Base-by-base conservation (phyloP, 345 rosid species). In the Brassica juncea region DNA sequence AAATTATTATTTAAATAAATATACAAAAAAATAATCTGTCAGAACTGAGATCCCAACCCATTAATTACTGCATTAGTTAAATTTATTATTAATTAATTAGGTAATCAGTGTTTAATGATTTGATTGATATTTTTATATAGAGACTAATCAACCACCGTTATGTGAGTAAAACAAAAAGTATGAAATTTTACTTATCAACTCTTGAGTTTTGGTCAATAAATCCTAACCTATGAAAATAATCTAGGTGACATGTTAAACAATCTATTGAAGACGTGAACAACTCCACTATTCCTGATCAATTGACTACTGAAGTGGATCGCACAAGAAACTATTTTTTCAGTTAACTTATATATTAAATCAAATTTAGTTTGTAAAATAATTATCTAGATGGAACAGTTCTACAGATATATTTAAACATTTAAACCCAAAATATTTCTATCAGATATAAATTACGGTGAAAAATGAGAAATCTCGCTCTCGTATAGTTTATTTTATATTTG, bases 81-180 rank as follows among this genome's bases (percentile, higher is more conserved):
- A 35, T 74, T 80, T 66, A 66, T 37, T 55, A 61, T 25, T 73
- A 16, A 55, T 63, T 75, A 39, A 57, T 39, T 57, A 70, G 55
- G 57, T 75, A 75, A 75, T 80, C 76, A 75, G 63, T 75, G 80
- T 71, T 80, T 80, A 55, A 75, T 80, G 71, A 75, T 64, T 70
- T 75, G 58, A 27, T 54, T 37, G 64, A 68, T 66, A 15, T 4
- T 49, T 70, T 16, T 16, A 42, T 66, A 57, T 4, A 55, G 60
- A 14, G 39, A 37, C 63, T 66, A 72, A 44, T 72, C 19, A 59
- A 67, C 62, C 66, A 72, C 54, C 72, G 71, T 71, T 27, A 71
- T 72, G 71, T 37, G 49, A 71, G 60, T 71, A 64, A 47, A 70
- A 47, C 63, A 70, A 70, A 35, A 47, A 15, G 3, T 12, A 49